Evolutionary conservation across 441 rosid species (phyloP).

Genomic region (Hura crepitans): DNA sequence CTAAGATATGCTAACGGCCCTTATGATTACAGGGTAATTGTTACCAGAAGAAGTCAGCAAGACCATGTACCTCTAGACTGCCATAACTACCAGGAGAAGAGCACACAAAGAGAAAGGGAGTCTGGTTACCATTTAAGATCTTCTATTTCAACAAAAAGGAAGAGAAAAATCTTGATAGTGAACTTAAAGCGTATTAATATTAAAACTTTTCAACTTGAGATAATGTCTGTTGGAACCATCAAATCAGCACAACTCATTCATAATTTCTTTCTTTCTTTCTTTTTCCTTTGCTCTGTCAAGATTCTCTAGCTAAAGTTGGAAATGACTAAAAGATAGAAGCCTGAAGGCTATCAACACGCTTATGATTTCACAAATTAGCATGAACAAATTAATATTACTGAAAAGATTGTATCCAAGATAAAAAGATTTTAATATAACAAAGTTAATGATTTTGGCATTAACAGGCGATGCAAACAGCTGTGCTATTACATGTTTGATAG

Average conservation of each 20-base stretch:
- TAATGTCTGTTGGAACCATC: neutral
- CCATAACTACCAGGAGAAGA: neutral
- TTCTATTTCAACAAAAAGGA: neutral
- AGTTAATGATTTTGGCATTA: neutral
- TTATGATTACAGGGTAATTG: neutral
- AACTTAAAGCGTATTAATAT: neutral
- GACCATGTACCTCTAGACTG: neutral
- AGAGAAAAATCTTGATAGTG: neutral
- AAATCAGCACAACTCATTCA: neutral
- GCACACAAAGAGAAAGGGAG: neutral
- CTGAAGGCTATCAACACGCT: neutral
- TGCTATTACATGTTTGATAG: neutral
- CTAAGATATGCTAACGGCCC: neutral
- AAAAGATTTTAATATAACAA: neutral
- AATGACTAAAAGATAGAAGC: neutral
- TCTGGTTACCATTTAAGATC: neutral
- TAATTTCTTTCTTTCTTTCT: neutral
- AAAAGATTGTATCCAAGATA: neutral
- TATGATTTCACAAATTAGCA: neutral
- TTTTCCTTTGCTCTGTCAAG: neutral
- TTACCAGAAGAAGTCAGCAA: neutral
- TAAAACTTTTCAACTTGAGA: too few species aligned
- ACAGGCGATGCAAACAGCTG: neutral
- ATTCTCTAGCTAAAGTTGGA: neutral
- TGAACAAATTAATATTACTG: neutral